Percentiles rank a stretch among this genome's conserved stretches.
Evolutionary conservation across 176 grass and related monocot genomes (phyloP).

Genomic region (Rhynchospora breviuscula): DNA sequence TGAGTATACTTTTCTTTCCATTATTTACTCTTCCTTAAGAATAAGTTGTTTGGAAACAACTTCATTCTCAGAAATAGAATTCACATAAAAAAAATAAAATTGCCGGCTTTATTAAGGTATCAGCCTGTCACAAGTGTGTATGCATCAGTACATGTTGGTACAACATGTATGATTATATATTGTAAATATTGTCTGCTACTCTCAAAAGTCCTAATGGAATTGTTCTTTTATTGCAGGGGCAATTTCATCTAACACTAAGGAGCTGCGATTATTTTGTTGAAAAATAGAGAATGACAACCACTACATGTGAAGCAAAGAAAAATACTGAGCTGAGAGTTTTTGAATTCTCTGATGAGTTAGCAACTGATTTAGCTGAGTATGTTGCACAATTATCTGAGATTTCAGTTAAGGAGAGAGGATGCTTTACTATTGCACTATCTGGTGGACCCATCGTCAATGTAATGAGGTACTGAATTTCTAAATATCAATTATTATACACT

Average conservation of each 20-base stretch:
- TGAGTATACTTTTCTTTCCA: neutral
- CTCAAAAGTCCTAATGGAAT: slow-evolving; percentile 25
- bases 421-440: slow-evolving; percentile 78
- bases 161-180: slow-evolving; percentile 9
- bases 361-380: slow-evolving; percentile 82
- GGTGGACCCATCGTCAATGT: slow-evolving; percentile 63
- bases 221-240: slow-evolving; percentile 33
- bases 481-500: neutral
- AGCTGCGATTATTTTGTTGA: slow-evolving; percentile 19
- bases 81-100: neutral
- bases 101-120: neutral
- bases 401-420: slow-evolving; percentile 94
- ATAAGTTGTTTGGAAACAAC: neutral
- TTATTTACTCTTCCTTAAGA: neutral
- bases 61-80: neutral
- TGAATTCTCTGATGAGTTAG: slow-evolving; percentile 70
- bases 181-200: slow-evolving; percentile 6
- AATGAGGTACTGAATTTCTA: slow-evolving; percentile 55
- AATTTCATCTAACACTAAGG: slow-evolving; percentile 28
- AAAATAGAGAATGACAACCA: slow-evolving; percentile 41
- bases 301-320: slow-evolving; percentile 42
- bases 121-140: neutral
- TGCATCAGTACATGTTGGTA: slow-evolving; percentile 7
- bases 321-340: slow-evolving; percentile 76
- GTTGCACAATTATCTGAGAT: slow-evolving; percentile 86